Base-by-base conservation (phyloP, 2,329 filamentous ascomycete genomes). In the Monilinia aucupariae region DNA sequence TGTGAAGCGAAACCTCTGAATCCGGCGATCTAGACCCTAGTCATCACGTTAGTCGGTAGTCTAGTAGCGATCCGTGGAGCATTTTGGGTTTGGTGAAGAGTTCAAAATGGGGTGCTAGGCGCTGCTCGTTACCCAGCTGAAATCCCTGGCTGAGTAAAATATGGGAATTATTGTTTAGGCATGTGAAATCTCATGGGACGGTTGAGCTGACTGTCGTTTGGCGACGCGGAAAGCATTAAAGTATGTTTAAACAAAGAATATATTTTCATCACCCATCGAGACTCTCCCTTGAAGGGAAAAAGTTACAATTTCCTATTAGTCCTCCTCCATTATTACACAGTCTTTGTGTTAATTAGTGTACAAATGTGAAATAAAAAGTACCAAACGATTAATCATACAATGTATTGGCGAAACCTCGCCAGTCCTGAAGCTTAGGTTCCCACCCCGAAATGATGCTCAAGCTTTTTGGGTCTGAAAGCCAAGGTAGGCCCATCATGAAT, bases 361-460 rank as follows among this genome's bases (percentile, higher is more conserved):
- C n/a, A 58, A 47, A 37, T 2, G 13, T 37, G 30, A 47, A 58
- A 47, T 47, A 4, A 47, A 47, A 58, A 32, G 41, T 13, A 12
- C 10, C 34, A 17, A 22, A 6, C 27, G 27, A 30, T 30, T 58
- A 7, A 15, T 47, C 20, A 17, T 58, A 7, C 27, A 47, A 25
- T 22, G 5, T 3, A 12, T 32, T 6, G 8, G 22, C 34, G 4
- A 2, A 37, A 8, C 13, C 25, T 6, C 8, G 34, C 41, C 30
- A 47, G 25, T 22, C 27, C 39, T 56, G 17, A 32, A 8, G n/a
- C 22, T 22, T 30, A 6, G 4, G 41, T 58, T 3, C 12, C 27
- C 12, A 22, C 54, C 6, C 54, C 41, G 12, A 47, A 58, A 34
- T 20, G 54, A 58, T 58, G 54, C 43, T 58, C 54, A 17, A 45